Evolutionary conservation across 371 early-diverging fungal genomes (phyloP), one percentile per base, ranked within the genome.

Genomic region (Syncephalastrum racemosum): DNA sequence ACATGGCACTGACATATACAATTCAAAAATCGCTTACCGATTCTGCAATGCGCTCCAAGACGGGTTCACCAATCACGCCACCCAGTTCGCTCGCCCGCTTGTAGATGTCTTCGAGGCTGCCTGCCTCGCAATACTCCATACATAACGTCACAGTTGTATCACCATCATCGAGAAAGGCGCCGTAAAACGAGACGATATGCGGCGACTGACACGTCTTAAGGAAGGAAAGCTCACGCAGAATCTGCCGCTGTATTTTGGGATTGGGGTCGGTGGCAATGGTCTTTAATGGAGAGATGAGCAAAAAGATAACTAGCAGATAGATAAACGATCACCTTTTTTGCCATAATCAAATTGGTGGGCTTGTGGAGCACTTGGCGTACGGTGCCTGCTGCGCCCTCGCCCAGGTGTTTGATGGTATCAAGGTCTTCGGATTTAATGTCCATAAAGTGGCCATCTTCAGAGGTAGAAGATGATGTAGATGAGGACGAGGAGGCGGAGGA

Each of bases 341-440:
- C 99, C 96, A 98, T 95, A 31, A 96, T 78, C n/a, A 80, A 79
- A 16, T 77, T 72, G 24, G 86, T 85, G 16, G 94, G 92, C 52
- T 70, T 72, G 69, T 97, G 91, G 55, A 77, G 62, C 23, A 95
- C 91, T 72, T 91, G 90, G 53, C 87, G 80, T 25, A 98, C 98
- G 6, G 95, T 92, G 18, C 98, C 99, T 39, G 94, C 96, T 46
- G 92, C 88, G 18, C 99, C 99, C 48, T 93, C 90, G 36, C 98
- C 99, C 44, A 99, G 80, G 53, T 88, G 86, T 10, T 74, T 64
- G 44, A 89, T 51, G 1, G 79, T 71, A 50, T 82, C 73, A 3
- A 92, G 66, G 58, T 91, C 88, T 49, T 78, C 80, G n/a, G 72
- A 63, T 46, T 64, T 75, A 14, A 84, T 59, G 51, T 80, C 77